Conservation (phyloP, 164 flowering plant genomes). For the Nymphaea thermarum region DNA sequence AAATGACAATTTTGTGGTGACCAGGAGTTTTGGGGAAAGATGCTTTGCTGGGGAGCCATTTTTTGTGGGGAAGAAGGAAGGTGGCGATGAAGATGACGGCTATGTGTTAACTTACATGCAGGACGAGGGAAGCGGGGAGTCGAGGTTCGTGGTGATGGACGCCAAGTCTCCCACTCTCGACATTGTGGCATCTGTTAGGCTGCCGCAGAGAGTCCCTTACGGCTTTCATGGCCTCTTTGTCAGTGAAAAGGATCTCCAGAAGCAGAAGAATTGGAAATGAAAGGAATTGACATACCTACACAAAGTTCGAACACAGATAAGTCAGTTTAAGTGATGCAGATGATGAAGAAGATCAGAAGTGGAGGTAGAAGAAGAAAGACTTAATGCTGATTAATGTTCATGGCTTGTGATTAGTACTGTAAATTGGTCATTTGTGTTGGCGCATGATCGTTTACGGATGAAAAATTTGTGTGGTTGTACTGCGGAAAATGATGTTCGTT, state of each 20-base stretch:
- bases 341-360: too few relatives aligned
- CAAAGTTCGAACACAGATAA: too few relatives aligned
- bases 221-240: slow-evolving; percentile 85
- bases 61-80: slow-evolving; percentile 38
- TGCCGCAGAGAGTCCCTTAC: slow-evolving; percentile 70
- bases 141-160: slow-evolving; percentile 72
- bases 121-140: slow-evolving; percentile 44
- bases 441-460: too few relatives aligned
- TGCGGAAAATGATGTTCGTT: too few relatives aligned
- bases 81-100: slow-evolving; percentile 65
- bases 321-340: too few relatives aligned
- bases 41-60: slow-evolving; percentile 77
- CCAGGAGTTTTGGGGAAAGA: slow-evolving; percentile 39
- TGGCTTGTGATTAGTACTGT: too few relatives aligned
- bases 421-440: too few relatives aligned
- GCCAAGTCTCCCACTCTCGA: slow-evolving; percentile 66
- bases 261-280: slow-evolving; percentile 4
- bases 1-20: not conserved
- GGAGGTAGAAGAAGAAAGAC: too few relatives aligned
- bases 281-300: too few relatives aligned
- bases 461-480: too few relatives aligned
- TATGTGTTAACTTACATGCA: slow-evolving; percentile 45
- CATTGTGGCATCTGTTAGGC: slow-evolving; percentile 48
- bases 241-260: slow-evolving; percentile 33
- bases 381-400: too few relatives aligned